Evolutionary conservation across 164 flowering plant genomes (phyloP), one percentile per base, ranked within the genome.

Genomic region (Aristolochia fimbriata): DNA sequence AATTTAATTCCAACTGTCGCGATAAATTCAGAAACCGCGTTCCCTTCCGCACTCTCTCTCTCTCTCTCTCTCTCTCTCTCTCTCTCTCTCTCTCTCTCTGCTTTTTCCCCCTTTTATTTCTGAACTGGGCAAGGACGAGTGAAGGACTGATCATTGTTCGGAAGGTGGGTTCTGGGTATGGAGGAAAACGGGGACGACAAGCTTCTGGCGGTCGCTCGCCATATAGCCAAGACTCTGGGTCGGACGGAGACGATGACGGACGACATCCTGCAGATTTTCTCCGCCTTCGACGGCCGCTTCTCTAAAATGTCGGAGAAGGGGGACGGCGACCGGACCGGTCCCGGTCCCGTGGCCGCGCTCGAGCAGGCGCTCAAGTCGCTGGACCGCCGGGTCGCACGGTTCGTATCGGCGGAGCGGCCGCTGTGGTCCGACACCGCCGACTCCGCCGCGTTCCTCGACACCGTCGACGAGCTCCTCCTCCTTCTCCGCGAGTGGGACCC

Each of bases 221-320:
- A 92, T 79, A 89, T 92, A 15, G 98, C 96, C 12, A 89, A 86
- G 61, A 84, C 97, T 0, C 83, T 92, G 0, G 98, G 96, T 64
- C 83, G 79, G 51, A 76, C 83, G 47, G 88, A 89, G 15, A 65
- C 83, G 25, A 85, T 78, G 81, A 79, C 97, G 14, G 98, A 92
- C 61, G 97, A 92, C 49, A 87, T 92, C 16, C 73, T 92, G 47
- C 84, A 92, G 70, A 82, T 89, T 59, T 86, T 87, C 80, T 87
- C 98, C 58, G 80, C 73, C 62, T 92, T 87, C 69, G 98, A 92
- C 67, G 84, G 83, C 31, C 70, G 98, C 6, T 78, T 92, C 59
- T 85, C 96, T 41, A 86, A 86, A 31, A 51, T 91, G 53, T 64
- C 91, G 0, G 79, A 77, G 6, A 70, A 76, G 37, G 19, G 62